Evolutionary conservation across 192 early-diverging fungal species (phyloP).

Genomic region (Coemansia sp.): DNA sequence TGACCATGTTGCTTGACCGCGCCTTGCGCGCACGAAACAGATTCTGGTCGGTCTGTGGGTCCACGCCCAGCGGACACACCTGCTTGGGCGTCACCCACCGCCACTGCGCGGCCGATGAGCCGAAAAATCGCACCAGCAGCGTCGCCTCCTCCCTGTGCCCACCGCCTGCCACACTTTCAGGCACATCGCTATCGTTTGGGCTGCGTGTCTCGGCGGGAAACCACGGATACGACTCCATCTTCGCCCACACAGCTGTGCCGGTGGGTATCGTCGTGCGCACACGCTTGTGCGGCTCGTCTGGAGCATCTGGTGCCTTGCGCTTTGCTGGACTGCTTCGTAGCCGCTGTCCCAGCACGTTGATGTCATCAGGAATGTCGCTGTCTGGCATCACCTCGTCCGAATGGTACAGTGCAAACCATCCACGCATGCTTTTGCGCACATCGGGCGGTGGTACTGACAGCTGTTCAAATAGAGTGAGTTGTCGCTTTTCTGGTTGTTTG

Average conservation of each 20-base stretch:
- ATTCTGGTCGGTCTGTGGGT: constrained; percentile 9
- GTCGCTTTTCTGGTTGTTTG: constrained; percentile 7
- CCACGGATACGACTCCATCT: constrained; percentile 44
- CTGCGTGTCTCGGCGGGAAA: constrained; percentile 43
- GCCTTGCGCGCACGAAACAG: constrained; percentile 24
- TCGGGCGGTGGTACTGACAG: constrained; percentile 45
- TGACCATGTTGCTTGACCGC: constrained; percentile 15
- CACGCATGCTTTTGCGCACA: constrained; percentile 13
- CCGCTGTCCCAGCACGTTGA: constrained; percentile 23
- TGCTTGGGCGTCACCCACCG: constrained; percentile 25
- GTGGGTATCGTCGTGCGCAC: constrained; percentile 1
- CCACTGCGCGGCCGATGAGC: constrained; percentile 20
- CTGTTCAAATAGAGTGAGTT: constrained; percentile 41
- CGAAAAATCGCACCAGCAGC: constrained; percentile 39
- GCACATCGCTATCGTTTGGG: constrained; percentile 13
- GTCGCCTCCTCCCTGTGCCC: background rate
- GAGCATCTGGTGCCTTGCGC: background rate
- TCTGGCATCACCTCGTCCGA: background rate
- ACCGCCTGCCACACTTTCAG: constrained; percentile 10
- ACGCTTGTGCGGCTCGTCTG: constrained; percentile 22
- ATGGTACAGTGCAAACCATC: background rate
- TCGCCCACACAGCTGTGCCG: constrained; percentile 51
- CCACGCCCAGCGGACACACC: constrained; percentile 29
- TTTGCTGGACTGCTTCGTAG: constrained; percentile 8
- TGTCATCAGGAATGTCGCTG: constrained; percentile 25